Percentiles rank a stretch among this genome's conserved stretches.
phyloP scores from a whole-genome alignment of 257 asterid genomes.

The Cynanchum wilfordii region DNA sequence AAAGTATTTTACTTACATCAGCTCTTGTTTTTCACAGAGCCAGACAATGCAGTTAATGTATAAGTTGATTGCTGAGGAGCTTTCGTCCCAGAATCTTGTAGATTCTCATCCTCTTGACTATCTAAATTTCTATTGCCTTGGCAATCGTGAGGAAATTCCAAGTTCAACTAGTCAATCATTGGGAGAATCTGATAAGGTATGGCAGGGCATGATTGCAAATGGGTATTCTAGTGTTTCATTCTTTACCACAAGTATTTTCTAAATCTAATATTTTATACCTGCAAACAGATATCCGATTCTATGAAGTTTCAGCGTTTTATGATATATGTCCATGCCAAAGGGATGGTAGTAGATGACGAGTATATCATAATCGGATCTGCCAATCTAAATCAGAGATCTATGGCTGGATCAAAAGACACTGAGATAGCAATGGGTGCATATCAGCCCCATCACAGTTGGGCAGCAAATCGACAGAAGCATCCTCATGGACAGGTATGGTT shows the following conservation, averaged over 20 bases:
- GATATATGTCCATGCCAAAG: slow-evolving; percentile 95
- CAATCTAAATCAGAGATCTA: slow-evolving; percentile 84
- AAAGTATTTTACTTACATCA: background rate
- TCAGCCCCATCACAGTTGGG: slow-evolving; percentile 75
- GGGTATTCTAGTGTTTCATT: background rate
- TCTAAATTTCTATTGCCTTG: slow-evolving; percentile 87
- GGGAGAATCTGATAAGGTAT: slow-evolving; percentile 61
- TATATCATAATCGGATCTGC: slow-evolving; percentile 85
- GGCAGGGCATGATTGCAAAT: slow-evolving; percentile 16
- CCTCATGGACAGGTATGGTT: slow-evolving; percentile 72
- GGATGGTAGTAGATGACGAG: slow-evolving; percentile 91
- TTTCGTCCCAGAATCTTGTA: slow-evolving; percentile 46
- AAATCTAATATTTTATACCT: background rate
- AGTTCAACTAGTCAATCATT: slow-evolving; percentile 25
- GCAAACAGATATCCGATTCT: slow-evolving; percentile 59
- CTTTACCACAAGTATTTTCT: background rate
- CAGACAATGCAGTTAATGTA: slow-evolving; percentile 89
- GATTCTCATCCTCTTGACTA: slow-evolving; percentile 70
- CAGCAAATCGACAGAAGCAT: slow-evolving; percentile 35
- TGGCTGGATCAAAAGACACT: slow-evolving; percentile 91
- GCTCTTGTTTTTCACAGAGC: slow-evolving; percentile 38
- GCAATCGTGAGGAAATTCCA: slow-evolving; percentile 63
- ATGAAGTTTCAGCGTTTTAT: slow-evolving; percentile 66
- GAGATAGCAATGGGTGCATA: slow-evolving; percentile 96
- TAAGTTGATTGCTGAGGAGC: slow-evolving; percentile 62